Evolutionary conservation across 441 rosid genomes (phyloP).

Genomic region (Erysimum pusillum): DNA sequence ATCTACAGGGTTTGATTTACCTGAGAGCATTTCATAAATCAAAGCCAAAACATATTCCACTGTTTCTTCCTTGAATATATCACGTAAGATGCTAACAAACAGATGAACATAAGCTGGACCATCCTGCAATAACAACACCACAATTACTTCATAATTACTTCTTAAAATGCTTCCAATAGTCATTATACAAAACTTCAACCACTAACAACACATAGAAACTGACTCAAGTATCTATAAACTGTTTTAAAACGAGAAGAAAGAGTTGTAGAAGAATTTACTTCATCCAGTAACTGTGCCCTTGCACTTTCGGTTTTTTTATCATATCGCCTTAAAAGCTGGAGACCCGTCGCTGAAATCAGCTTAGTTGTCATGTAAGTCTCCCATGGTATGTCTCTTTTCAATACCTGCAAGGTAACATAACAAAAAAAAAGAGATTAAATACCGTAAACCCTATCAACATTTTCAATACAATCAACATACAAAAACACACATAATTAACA

Average conservation of each 20-base stretch:
- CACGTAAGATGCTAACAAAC: constrained; percentile 85
- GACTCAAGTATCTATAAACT: background rate
- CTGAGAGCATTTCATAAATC: constrained; percentile 93
- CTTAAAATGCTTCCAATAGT: background rate
- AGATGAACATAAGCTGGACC: constrained; percentile 91
- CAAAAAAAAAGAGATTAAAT: background rate
- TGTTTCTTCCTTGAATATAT: constrained; percentile 94
- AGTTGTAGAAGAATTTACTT: constrained; percentile 55
- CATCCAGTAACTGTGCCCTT: constrained; percentile 89
- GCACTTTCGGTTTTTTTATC: constrained; percentile 80
- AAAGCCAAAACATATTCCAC: constrained; percentile 97
- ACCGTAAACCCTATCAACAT: too few species aligned
- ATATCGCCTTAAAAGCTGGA: constrained; percentile 88
- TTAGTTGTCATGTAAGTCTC: constrained; percentile 94
- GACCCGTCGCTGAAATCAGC: constrained; percentile 80
- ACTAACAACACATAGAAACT: background rate
- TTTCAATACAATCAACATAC: too few species aligned
- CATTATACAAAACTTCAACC: background rate
- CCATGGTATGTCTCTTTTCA: constrained; percentile 98
- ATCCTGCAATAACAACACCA: constrained; percentile 64
- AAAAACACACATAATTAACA: too few species aligned
- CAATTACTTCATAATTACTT: constrained; percentile 24
- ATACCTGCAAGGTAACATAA: constrained; percentile 56
- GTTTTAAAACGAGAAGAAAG: background rate
- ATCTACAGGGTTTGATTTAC: constrained; percentile 45